These are phyloP conservation scores for Crinitomyces ghanaensis DNA, from an alignment of 805 yeast genomes.

Conservation along the genomic window DNA sequence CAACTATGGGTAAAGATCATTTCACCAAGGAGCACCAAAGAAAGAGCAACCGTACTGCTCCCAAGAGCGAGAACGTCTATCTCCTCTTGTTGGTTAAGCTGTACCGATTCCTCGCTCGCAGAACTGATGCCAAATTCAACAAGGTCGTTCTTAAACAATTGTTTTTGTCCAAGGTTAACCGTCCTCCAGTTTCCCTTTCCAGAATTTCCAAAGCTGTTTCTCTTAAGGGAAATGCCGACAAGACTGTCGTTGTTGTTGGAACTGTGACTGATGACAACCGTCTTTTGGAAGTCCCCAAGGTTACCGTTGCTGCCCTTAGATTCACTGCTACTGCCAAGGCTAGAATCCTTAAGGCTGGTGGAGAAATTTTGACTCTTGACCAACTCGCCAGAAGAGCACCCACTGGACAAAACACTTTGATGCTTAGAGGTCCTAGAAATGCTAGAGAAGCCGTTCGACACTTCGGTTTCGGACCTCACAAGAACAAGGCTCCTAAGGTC, in stretches of 20 bases:
- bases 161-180: slow-evolving; percentile 97
- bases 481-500: slow-evolving; percentile 98
- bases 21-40: slow-evolving; percentile 91
- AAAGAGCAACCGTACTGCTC: slow-evolving; percentile 96
- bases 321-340: slow-evolving; percentile 99
- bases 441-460: slow-evolving; percentile 99
- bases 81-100: slow-evolving; percentile 94
- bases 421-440: slow-evolving; percentile 98
- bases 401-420: slow-evolving; percentile 97
- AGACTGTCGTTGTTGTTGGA: slow-evolving; percentile 97
- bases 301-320: slow-evolving; percentile 97
- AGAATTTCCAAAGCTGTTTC: slow-evolving; percentile 76
- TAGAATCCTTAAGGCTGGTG: slow-evolving; percentile 95
- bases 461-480: slow-evolving; percentile 99
- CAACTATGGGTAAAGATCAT: slow-evolving; percentile 92
- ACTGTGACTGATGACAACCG: slow-evolving; percentile 98
- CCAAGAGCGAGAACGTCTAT: slow-evolving; percentile 99
- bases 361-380: slow-evolving; percentile 98
- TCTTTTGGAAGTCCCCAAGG: slow-evolving; percentile 87
- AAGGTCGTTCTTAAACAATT: slow-evolving; percentile 87
- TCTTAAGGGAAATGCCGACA: slow-evolving; percentile 75
- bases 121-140: slow-evolving; percentile 97
- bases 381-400: slow-evolving; percentile 99
- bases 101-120: slow-evolving; percentile 99
- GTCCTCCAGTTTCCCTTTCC: slow-evolving; percentile 97